These are phyloP conservation scores for Populus tomentosa DNA, from an alignment of 441 rosid species.

Conservation along the genomic window DNA sequence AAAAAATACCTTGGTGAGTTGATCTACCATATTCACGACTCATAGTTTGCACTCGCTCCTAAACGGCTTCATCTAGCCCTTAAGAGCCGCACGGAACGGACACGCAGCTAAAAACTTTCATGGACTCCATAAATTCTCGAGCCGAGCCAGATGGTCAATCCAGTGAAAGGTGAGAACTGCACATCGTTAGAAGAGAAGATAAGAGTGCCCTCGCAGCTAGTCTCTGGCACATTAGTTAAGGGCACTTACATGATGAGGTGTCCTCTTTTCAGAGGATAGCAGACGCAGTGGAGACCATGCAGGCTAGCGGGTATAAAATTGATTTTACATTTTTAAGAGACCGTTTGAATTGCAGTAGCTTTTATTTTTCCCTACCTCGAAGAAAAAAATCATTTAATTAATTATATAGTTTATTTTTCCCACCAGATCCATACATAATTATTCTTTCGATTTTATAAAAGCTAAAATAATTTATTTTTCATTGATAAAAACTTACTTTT, in stretches of 20 bases:
- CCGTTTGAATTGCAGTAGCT: too few relatives aligned
- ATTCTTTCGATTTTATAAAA: too few relatives aligned
- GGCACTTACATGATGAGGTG: background rate
- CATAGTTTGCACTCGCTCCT: too few relatives aligned
- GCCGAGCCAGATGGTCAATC: background rate
- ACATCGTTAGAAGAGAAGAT: background rate
- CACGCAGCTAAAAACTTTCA: conserved; percentile 5
- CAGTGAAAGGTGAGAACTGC: background rate
- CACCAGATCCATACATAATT: too few relatives aligned
- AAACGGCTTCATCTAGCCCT: background rate
- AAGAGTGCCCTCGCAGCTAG: background rate
- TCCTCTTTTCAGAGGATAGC: background rate
- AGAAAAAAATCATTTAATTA: too few relatives aligned
- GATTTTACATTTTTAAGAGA: too few relatives aligned
- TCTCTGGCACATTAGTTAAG: background rate
- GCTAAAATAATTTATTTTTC: too few relatives aligned
- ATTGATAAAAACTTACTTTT: too few relatives aligned
- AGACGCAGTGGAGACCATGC: background rate
- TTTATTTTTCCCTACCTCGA: too few relatives aligned
- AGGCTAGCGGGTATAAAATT: background rate
- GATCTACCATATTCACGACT: too few relatives aligned
- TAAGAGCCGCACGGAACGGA: conserved; percentile 25
- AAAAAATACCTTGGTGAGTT: too few relatives aligned
- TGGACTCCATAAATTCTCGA: background rate
- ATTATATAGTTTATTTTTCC: too few relatives aligned